Base-by-base conservation (phyloP, 2,329 filamentous ascomycete species). In the Fusarium robinianum region DNA sequence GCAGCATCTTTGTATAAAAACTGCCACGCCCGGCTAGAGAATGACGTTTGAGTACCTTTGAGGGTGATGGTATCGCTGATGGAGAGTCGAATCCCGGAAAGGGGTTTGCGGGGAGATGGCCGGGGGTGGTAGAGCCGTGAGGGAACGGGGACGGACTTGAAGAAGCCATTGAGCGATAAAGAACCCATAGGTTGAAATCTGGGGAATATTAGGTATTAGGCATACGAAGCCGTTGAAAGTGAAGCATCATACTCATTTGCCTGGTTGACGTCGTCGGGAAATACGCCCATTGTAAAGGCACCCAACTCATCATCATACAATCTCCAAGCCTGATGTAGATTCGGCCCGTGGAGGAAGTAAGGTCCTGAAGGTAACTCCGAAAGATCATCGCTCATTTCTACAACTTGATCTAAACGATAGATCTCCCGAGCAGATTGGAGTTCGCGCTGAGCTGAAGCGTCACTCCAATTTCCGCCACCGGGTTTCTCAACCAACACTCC, bases 11-110 rank as follows among this genome's bases (percentile, higher is more conserved):
- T 67, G 40, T 81, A 78, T 3, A 85, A 63, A 22, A 75, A 66
- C 15, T 74, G 75, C 71, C 77, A 86, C 2, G 81, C 76, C 21
- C 78, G 69, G 41, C 81, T 84, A 0, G 82, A 83, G 21, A 77
- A 70, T 1, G 72, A 72, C 0, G 79, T 83, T 9, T 72, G 72
- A 0, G 83, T 63, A 2, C 83, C 83, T n/a, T 60, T 50, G 0
- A 73, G 42, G 3, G 65, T 57, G 22, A 65, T 49, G 4, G 58
- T 50, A 23, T 74, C 70, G 12, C 63, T 60, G 8, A 73, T 46
- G 15, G 67, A 57, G 4, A 72, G 41, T 4, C 71, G 68, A 11
- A 63, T 42, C 11, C 71, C 71, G 10, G 62, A 68, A 6, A 73
- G 55, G 0, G 69, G 71, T 21, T 64, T 66, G 8, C 52, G 46